Percentiles rank a stretch among this genome's conserved stretches.
phyloP scores from a whole-genome alignment of 768 basidiomycete species.

The Zangia roseola region DNA sequence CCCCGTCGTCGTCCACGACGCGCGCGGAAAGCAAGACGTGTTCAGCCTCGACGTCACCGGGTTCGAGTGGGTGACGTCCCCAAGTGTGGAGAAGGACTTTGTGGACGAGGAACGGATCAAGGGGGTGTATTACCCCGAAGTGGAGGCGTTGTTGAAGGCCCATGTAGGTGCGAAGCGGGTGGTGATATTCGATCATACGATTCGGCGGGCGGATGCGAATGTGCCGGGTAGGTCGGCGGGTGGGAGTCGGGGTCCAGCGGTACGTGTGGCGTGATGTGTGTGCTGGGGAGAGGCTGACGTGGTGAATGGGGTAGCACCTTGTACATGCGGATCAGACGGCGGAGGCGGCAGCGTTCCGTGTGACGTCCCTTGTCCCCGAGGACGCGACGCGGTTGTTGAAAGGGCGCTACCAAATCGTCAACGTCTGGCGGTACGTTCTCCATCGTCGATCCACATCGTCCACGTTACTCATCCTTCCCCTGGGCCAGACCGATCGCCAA shows the following conservation, averaged over 20 bases:
- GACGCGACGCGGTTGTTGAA: conserved; percentile 41
- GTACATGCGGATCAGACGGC: conserved; percentile 45
- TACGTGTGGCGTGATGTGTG: no score
- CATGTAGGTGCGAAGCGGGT: conserved; percentile 35
- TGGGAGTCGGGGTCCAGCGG: no score
- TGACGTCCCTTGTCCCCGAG: conserved; percentile 34
- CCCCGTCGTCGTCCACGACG: conserved; percentile 22
- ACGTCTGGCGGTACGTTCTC: conserved; percentile 38
- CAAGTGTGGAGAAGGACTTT: conserved; percentile 36
- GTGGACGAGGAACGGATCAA: conserved; percentile 35
- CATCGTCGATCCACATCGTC: no score
- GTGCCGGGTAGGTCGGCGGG: no score
- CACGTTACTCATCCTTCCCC: no score
- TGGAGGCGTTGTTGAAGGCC: conserved; percentile 38
- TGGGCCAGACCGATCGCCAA: conserved; percentile 32
- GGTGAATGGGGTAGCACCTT: conserved; percentile 21
- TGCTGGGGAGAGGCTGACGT: no score
- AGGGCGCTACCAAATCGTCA: conserved; percentile 40
- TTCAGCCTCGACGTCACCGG: conserved; percentile 36
- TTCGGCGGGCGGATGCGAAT: no score
- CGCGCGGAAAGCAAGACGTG: conserved; percentile 28
- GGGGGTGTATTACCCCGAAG: conserved; percentile 38
- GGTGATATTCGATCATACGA: conserved; percentile 44
- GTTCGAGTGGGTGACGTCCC: conserved; percentile 37
- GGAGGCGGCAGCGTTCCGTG: conserved; percentile 32